A percentile compares a stretch with the other conserved stretches of the same genome.
Evolutionary conservation across 768 basidiomycete genomes (phyloP).

Genomic region (Pleurotus tuoliensis): DNA sequence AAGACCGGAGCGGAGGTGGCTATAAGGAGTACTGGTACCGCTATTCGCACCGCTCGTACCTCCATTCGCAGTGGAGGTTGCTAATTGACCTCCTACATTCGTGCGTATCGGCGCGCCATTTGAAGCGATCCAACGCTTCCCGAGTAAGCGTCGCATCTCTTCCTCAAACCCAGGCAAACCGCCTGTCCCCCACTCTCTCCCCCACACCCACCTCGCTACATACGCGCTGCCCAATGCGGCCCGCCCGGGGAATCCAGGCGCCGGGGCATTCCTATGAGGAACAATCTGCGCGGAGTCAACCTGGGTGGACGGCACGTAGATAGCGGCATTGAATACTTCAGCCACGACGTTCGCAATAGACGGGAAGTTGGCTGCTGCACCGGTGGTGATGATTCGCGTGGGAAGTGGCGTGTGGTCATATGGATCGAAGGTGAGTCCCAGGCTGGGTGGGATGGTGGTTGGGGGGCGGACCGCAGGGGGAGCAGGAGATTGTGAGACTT

Average conservation of each 20-base stretch:
- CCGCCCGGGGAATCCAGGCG: conserved; percentile 62
- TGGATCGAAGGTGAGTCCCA: conserved; percentile 74
- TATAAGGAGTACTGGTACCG: conserved; percentile 67
- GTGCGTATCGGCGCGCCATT: conserved; percentile 58
- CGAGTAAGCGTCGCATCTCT: conserved; percentile 66
- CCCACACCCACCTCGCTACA: conserved; percentile 84
- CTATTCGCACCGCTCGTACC: conserved; percentile 54
- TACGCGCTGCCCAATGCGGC: conserved; percentile 74
- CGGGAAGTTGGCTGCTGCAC: conserved; percentile 83
- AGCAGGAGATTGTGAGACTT: conserved; percentile 24
- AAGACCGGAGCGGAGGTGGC: conserved; percentile 46
- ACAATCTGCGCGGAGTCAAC: conserved; percentile 72
- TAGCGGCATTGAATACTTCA: conserved; percentile 80
- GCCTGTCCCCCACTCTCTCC: conserved; percentile 50
- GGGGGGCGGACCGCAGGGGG: conserved; percentile 22
- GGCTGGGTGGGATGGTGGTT: conserved; percentile 32
- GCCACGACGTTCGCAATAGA: conserved; percentile 75
- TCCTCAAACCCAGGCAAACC: conserved; percentile 71
- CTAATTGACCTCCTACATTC: conserved; percentile 42
- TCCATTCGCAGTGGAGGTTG: conserved; percentile 13
- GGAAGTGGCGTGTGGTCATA: conserved; percentile 71
- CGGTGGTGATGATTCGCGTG: conserved; percentile 61
- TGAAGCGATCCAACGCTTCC: conserved; percentile 70
- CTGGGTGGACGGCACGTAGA: conserved; percentile 71
- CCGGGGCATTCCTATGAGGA: conserved; percentile 73